A percentile compares a stretch with the other conserved stretches of the same genome.
Evolutionary conservation across 2,329 filamentous ascomycete species (phyloP).

Genomic region (Scopulariopsis brevicaulis): DNA sequence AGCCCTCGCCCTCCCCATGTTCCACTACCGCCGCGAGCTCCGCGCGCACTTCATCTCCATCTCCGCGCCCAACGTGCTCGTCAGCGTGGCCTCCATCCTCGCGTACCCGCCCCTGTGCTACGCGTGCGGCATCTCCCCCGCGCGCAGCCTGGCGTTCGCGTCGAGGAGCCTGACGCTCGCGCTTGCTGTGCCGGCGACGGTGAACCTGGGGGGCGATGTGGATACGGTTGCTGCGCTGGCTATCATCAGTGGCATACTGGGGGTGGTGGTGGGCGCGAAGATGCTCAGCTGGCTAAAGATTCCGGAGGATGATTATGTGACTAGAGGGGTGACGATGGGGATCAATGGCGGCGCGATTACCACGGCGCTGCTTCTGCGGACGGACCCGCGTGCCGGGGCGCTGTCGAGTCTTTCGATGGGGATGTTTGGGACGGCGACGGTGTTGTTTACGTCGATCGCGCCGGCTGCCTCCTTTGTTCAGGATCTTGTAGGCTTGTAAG

Average conservation of each 20-base stretch:
- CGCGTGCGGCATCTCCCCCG: conserved; percentile 39
- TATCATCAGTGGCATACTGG: conserved; percentile 47
- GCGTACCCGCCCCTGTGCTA: conserved; percentile 44
- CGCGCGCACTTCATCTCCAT: conserved; percentile 40
- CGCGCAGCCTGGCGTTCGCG: conserved; percentile 41
- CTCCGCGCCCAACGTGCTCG: conserved; percentile 35
- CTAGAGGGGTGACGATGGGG: conserved; percentile 48
- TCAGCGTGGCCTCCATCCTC: conserved; percentile 42
- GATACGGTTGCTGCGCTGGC: conserved; percentile 44
- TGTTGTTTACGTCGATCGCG: conserved; percentile 46
- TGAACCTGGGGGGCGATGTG: conserved; percentile 43
- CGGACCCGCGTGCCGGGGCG: conserved; percentile 47
- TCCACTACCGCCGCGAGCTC: conserved; percentile 45
- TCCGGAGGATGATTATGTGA: conserved; percentile 49
- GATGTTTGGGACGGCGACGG: conserved; percentile 46
- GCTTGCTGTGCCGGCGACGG: conserved; percentile 43
- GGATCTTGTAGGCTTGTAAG: conserved; percentile 24
- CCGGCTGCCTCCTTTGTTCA: conserved; percentile 34
- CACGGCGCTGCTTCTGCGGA: conserved; percentile 42
- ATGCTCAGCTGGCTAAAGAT: conserved; percentile 37
- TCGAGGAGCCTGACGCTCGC: conserved; percentile 46
- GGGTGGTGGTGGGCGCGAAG: conserved; percentile 39
- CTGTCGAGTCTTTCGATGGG: conserved; percentile 49
- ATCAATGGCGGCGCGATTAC: conserved; percentile 49
- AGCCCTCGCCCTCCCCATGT: conserved; percentile 48